Conservation (phyloP, 2,329 filamentous ascomycete genomes). For the Lasiodiplodia sp. region DNA sequence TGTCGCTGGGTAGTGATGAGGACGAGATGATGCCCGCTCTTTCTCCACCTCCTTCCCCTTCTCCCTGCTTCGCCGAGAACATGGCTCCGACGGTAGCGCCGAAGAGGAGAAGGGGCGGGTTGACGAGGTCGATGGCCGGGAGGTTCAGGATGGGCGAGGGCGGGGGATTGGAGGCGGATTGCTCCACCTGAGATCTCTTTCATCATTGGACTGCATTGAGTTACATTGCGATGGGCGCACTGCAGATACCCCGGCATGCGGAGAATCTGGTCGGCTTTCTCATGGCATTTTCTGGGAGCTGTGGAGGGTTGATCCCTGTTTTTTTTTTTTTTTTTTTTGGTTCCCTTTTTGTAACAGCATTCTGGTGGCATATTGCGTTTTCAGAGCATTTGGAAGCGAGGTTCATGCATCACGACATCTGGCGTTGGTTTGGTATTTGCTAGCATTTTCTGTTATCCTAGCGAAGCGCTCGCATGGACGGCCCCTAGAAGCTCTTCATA, state of each 20-base stretch:
- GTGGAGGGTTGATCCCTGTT: too few species aligned
- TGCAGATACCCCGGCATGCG: too few species aligned
- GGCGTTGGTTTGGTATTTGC: neutral
- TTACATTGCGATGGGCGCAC: too few species aligned
- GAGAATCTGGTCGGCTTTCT: too few species aligned
- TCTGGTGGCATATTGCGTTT: too few species aligned
- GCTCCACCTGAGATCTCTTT: neutral
- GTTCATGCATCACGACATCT: neutral
- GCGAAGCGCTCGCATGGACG: too few species aligned
- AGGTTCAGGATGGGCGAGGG: neutral
- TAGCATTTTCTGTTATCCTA: too few species aligned
- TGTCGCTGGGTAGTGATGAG: neutral
- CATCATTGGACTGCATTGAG: neutral
- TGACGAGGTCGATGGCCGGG: neutral
- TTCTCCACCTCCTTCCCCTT: neutral
- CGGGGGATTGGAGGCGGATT: neutral
- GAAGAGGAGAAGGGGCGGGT: neutral
- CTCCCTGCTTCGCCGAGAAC: neutral
- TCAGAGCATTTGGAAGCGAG: neutral
- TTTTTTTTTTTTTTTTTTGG: neutral
- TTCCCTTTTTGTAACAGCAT: neutral
- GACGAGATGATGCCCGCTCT: neutral
- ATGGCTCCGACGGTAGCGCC: neutral
- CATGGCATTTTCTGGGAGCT: too few species aligned
- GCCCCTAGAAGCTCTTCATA: too few species aligned